phyloP scores from a whole-genome alignment of 2,329 filamentous ascomycete species.

The Pseudogymnoascus sp. region DNA sequence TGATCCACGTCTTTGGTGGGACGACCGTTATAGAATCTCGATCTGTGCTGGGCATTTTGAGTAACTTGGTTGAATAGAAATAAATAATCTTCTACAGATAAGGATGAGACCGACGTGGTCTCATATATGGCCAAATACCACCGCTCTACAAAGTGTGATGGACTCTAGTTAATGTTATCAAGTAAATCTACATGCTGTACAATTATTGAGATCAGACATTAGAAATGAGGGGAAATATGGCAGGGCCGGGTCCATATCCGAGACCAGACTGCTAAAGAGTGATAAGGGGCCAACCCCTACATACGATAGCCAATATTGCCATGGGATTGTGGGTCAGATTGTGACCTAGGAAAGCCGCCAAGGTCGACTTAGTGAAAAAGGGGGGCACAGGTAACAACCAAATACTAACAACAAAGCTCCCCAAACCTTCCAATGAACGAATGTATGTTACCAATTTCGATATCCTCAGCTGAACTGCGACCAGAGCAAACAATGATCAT shows the following conservation, averaged over 20 bases:
- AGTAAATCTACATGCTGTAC: background rate
- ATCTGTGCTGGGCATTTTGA: background rate
- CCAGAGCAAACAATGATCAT: background rate
- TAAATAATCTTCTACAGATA: background rate
- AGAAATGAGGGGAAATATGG: background rate
- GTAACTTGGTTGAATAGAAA: background rate
- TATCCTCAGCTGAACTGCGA: background rate
- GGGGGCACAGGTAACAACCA: background rate
- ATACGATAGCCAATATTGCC: background rate
- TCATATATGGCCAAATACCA: background rate
- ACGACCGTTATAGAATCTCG: background rate
- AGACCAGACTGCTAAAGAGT: background rate
- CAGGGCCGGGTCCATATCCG: background rate
- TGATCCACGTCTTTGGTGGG: background rate
- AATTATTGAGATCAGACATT: background rate
- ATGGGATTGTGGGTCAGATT: background rate
- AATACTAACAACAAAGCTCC: background rate
- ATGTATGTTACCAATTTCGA: background rate
- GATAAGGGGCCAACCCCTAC: background rate
- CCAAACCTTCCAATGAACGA: background rate
- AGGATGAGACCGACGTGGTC: background rate
- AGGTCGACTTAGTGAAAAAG: background rate
- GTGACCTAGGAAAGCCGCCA: background rate
- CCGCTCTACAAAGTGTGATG: background rate
- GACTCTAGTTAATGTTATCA: background rate